Base-by-base conservation (phyloP, 148 eudicot species). In the Rhododendron mucronatum region DNA sequence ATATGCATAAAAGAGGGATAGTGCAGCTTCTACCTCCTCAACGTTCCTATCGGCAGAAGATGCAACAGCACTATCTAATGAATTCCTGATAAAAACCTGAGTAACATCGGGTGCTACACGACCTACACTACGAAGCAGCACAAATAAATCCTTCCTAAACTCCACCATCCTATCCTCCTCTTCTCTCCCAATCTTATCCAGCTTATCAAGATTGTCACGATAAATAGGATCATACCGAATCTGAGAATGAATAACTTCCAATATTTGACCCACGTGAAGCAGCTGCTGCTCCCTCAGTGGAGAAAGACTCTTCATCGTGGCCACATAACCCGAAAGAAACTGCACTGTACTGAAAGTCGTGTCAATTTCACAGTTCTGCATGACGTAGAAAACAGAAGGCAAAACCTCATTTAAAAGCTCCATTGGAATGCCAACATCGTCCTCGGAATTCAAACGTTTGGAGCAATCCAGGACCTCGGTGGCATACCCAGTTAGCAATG, bases 131-230 rank as follows among this genome's bases (percentile, higher is more conserved):
- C 99, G 98, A 48, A 97, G 92, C 78, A 95, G 85, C 53, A 95
- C 96, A 83, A 95, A 81, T 69, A 95, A 88, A 89, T 97, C 98
- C 87, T 95, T 97, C 87, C 98, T 90, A 86, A 91, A 92, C 86
- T 97, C 99, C 63, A 88, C 86, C 99, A 97, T 94, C 91, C 98
- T 92, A 50, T 94, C 99, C 89, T 95, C 98, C 87, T 97, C 99
- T 89, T 95, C 98, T 88, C 53, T 90, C 47, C 99, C 99, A 83
- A 94, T 88, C 83, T 93, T 95, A 88, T 97, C 98, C 90, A 92
- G 85, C 82, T 84, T 90, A 87, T 95, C 98, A 78, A 95, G 96
- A 88, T 91, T 93, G 81, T 93, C 91, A 69, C 99, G 96, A 81
- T 93, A 92, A 57, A 81, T 53, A 82, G 98, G 95, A 86, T 97